Conservation (phyloP, 1,139 yeast genomes). For the Suhomyces panamericanus region DNA sequence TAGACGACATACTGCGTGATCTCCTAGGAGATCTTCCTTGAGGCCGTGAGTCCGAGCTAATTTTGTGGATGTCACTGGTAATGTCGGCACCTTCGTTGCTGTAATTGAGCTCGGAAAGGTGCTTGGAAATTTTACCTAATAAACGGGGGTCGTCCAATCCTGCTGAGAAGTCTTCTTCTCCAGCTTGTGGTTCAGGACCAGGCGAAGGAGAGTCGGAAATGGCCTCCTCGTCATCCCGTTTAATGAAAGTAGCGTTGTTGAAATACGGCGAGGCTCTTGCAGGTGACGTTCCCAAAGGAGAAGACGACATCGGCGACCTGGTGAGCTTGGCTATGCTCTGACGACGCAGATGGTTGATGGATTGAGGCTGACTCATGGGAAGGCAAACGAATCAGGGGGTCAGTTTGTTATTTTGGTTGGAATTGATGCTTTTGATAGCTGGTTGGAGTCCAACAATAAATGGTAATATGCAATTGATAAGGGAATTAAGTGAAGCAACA, state of each 20-base stretch:
- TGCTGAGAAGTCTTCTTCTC: slow-evolving; percentile 19
- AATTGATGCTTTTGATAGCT: neutral
- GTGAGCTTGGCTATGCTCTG: slow-evolving; percentile 18
- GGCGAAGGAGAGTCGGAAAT: slow-evolving; percentile 12
- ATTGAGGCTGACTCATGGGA: slow-evolving; percentile 9
- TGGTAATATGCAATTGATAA: too few relatives aligned
- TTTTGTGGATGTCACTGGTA: slow-evolving; percentile 23
- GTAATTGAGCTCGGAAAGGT: slow-evolving; percentile 24
- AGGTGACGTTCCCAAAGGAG: slow-evolving; percentile 12
- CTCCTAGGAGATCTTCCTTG: slow-evolving; percentile 14
- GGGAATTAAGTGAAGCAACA: too few relatives aligned
- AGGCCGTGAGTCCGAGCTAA: slow-evolving; percentile 13
- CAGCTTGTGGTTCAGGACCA: slow-evolving; percentile 7
- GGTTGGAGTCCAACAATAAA: too few relatives aligned
- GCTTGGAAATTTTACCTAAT: slow-evolving; percentile 29
- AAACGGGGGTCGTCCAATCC: slow-evolving; percentile 29
- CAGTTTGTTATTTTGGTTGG: too few relatives aligned
- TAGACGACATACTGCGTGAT: slow-evolving; percentile 30
- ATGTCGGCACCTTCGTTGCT: slow-evolving; percentile 25
- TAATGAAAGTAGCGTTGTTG: slow-evolving; percentile 11
- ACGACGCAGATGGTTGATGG: slow-evolving; percentile 9
- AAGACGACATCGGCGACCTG: slow-evolving; percentile 15
- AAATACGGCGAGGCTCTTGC: slow-evolving; percentile 5
- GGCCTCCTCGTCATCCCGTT: slow-evolving; percentile 10
- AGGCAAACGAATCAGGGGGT: neutral